A percentile compares a stretch with the other conserved stretches of the same genome.
Conservation (phyloP, 208 protist genomes). For the Leishmania major region DNA sequence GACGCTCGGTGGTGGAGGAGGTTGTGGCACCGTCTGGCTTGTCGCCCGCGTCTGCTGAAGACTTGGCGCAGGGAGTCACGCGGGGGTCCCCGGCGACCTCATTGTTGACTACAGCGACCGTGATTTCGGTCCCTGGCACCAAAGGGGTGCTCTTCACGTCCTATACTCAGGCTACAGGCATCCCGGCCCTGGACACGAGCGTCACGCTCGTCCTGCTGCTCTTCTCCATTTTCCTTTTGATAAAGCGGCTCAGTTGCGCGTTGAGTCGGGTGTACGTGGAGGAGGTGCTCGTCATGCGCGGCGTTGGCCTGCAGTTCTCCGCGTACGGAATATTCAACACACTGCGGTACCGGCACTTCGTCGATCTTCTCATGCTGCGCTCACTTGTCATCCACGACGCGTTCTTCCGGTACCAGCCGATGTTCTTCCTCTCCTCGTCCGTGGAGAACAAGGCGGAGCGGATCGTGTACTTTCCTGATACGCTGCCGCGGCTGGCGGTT, state of each 20-base stretch:
- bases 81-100: not conserved
- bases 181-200: conserved; percentile 14
- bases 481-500: conserved; percentile 74
- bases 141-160: not conserved
- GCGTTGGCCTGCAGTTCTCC: conserved; percentile 78
- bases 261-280: conserved; percentile 57
- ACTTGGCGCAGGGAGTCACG: not conserved
- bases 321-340: conserved; percentile 70
- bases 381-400: conserved; percentile 83
- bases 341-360: conserved; percentile 46
- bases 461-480: conserved; percentile 76
- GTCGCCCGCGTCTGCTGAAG: not conserved
- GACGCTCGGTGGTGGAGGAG: not conserved
- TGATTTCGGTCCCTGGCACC: not conserved
- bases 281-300: conserved; percentile 78
- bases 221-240: conserved; percentile 36
- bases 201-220: conserved; percentile 24
- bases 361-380: conserved; percentile 72
- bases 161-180: conserved; percentile 10
- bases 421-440: conserved; percentile 83
- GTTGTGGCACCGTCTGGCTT: not conserved
- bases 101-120: not conserved
- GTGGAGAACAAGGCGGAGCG: conserved; percentile 65
- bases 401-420: conserved; percentile 78
- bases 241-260: conserved; percentile 40